These are phyloP conservation scores for Fusarium tupiense DNA, from an alignment of 2,329 filamentous ascomycete species.

Conservation along the genomic window DNA sequence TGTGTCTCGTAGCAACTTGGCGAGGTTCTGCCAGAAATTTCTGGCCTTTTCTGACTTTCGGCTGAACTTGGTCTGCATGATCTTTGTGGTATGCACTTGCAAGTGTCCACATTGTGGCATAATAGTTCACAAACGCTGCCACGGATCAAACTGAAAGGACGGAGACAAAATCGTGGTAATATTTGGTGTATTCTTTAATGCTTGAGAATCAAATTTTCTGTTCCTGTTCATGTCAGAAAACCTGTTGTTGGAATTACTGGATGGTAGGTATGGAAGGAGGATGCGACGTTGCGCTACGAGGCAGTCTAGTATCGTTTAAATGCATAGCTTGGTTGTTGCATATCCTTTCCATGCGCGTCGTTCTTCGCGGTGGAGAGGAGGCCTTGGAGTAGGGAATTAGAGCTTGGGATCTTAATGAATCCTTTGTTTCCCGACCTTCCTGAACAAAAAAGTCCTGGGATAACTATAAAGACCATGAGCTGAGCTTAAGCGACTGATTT, in stretches of 20 bases:
- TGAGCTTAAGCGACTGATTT: slow-evolving; percentile 30
- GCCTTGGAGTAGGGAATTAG: slow-evolving; percentile 34
- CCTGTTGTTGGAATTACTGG: not conserved
- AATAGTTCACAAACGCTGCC: not conserved
- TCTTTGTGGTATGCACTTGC: not conserved
- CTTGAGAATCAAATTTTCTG: not conserved
- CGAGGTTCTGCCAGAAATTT: not conserved
- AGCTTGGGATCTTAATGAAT: slow-evolving; percentile 8
- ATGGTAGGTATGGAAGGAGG: not conserved
- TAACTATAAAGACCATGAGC: slow-evolving; percentile 39
- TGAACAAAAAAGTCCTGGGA: slow-evolving; percentile 26
- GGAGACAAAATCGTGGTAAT: not conserved
- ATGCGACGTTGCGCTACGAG: not conserved
- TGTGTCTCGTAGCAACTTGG: not conserved
- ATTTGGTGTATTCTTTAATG: not conserved
- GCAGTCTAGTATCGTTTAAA: not conserved
- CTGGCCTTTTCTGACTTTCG: not conserved
- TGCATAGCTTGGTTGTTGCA: slow-evolving; percentile 31
- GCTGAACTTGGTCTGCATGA: not conserved
- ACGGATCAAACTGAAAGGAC: not conserved
- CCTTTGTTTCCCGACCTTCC: slow-evolving; percentile 5
- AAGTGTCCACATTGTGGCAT: not conserved
- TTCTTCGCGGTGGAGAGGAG: slow-evolving; percentile 9
- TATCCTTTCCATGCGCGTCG: slow-evolving; percentile 6
- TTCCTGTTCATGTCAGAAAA: not conserved